phyloP scores from a whole-genome alignment of 148 eudicot species.

The Hydrangea macrophylla region DNA sequence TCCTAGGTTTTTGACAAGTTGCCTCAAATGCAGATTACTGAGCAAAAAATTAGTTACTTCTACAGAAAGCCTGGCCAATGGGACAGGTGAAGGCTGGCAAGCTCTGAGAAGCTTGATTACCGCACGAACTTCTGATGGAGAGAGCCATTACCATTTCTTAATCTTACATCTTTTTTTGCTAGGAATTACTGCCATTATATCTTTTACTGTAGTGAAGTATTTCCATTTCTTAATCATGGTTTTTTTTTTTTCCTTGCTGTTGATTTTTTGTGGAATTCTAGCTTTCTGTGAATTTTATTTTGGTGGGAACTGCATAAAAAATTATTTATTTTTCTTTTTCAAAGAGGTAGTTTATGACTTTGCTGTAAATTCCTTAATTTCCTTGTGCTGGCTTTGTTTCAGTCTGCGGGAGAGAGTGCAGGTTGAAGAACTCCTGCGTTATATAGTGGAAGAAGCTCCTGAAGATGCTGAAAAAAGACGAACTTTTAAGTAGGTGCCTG shows the following conservation, averaged over 20 bases:
- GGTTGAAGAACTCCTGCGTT: constrained; percentile 70
- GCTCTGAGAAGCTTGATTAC: neutral
- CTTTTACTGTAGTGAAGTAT: too few relatives aligned
- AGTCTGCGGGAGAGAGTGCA: constrained; percentile 81
- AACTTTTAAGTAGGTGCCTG: constrained; percentile 63
- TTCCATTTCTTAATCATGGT: too few relatives aligned
- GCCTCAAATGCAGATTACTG: neutral
- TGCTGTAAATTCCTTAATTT: neutral
- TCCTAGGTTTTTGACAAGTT: neutral
- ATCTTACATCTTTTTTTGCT: neutral
- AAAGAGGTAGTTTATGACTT: neutral
- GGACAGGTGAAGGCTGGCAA: neutral
- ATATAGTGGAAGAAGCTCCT: constrained; percentile 83
- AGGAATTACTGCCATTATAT: neutral
- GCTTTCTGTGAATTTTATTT: neutral
- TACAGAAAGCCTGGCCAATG: too few relatives aligned
- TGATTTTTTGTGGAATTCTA: neutral
- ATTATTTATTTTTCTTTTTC: neutral
- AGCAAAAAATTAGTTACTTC: neutral
- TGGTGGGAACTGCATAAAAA: neutral
- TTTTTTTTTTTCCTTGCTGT: too few relatives aligned
- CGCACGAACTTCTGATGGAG: neutral
- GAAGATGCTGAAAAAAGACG: constrained; percentile 77
- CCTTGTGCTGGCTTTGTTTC: constrained; percentile 16
- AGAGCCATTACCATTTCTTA: neutral